Evolutionary conservation across 2,329 filamentous ascomycete species (phyloP), one percentile per base, ranked within the genome.

Genomic region (Diplocarpon rosae): DNA sequence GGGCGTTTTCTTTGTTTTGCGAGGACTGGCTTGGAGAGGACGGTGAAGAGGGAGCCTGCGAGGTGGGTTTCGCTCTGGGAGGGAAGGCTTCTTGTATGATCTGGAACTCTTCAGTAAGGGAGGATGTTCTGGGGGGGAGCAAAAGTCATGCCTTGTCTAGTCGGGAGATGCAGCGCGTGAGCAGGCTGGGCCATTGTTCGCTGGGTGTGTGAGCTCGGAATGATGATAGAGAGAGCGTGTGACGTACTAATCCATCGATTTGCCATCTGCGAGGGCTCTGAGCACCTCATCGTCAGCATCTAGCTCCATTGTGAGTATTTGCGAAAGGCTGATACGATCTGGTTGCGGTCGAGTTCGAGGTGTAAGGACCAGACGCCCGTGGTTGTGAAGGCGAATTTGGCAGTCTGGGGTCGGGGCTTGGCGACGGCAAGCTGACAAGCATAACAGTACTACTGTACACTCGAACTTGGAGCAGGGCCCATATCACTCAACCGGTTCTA

Each of bases 1-100:
- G 65, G 58, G 70, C 68, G 60, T 85, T 84, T 62, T 87, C 83
- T 63, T 86, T 85, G 66, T 82, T 73, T 24, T 72, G 56, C 32
- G 53, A 52, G 32, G 45, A 36, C n/a, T 53, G 54, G 51, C 47
- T 52, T 49, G 60, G 41, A 49, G 47, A 42, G 45, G 49, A 60
- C 75, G 65, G 48, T 64, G 74, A 13, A 75, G 80, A 45, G 68
- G 66, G 42, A 76, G 67, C 11, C 80, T 83, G 78, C 60, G 41
- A 81, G 67, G 1, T 77, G 29, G 33, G 15, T 13, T 36, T 11
- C n/a, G 33, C 13, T 7, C n/a, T 31, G 14, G 42, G 24, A 82
- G 58, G 83, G 76, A 53, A 53, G 10, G 43, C 41, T 1, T 79
- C 79, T 1, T 79, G 78, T 47, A 73, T 70, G 10, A 69, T 63